Evolutionary conservation across 1,284 basidiomycete species (phyloP), one percentile per base, ranked within the genome.

Genomic region (Moniliella sp.): DNA sequence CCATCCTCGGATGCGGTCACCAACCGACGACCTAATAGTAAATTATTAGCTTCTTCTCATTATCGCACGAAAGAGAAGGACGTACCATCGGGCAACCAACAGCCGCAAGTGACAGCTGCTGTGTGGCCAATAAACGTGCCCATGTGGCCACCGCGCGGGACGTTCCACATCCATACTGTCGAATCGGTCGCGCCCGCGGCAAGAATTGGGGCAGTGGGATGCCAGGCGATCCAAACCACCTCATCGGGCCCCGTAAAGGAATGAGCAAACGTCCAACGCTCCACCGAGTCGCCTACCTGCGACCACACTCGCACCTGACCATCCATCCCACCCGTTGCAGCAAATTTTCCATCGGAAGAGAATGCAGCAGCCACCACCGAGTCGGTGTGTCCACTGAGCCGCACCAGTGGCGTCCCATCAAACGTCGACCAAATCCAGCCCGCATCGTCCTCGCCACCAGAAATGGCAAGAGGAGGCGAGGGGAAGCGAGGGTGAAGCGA

Each of bases 161-260:
- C 83, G 86, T 91, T 80, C 86, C 86, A 99, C 51, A 97, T 67
- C 88, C 88, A 97, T n/a, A 88, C 74, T 3, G 79, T 91, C 3
- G 78, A 72, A 61, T 97, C 88, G 44, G 88, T 81, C 12, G 80
- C 78, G 21, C 88, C 88, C 0, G 81, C 84, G 2, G 88, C 70
- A 0, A 97, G 68, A 2, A 93, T 78, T 29, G 67, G 66, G 10
- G 86, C 91, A 59, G 76, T 84, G 0, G 91, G 88, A 65, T 99
- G 91, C 88, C 88, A 99, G 64, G 73, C 68, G 31, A 97, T 59
- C 73, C 83, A 93, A 67, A 77, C 77, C 38, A 94, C 75, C 67
- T 99, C 88, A 62, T 91, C 83, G 9, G 82, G 81, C 2, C 84
- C 86, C 51, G 86, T 77, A 30, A 94, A 65, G n/a, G n/a, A n/a